Evolutionary conservation across 805 yeast species (phyloP).

Genomic region (Metschnikowia lunata): DNA sequence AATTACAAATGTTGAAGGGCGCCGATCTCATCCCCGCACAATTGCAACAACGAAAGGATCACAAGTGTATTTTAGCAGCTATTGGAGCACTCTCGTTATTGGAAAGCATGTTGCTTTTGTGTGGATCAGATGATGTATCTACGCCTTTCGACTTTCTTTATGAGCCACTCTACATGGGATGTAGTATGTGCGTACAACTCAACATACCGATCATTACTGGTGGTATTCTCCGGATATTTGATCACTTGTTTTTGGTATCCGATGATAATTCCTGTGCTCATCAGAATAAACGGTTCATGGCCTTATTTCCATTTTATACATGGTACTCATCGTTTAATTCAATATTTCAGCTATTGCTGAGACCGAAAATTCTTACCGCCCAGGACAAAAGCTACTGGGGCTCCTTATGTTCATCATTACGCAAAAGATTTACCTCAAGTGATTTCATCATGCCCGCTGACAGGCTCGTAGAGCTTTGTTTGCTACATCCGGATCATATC

Average conservation of each 20-base stretch:
- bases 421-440: conserved; percentile 25
- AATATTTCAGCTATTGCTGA: conserved; percentile 35
- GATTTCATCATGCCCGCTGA: conserved; percentile 42
- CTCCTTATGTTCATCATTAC: conserved; percentile 33
- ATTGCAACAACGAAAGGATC: neutral
- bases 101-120: conserved; percentile 22
- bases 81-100: conserved; percentile 38
- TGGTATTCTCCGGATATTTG: conserved; percentile 37
- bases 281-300: conserved; percentile 13
- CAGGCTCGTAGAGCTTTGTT: conserved; percentile 38
- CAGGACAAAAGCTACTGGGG: conserved; percentile 31
- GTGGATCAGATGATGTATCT: conserved; percentile 3
- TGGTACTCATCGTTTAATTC: conserved; percentile 41
- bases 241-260: conserved; percentile 34
- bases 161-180: conserved; percentile 29
- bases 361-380: conserved; percentile 21
- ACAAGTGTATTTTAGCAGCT: conserved; percentile 4
- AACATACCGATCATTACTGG: conserved; percentile 37
- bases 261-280: conserved; percentile 11
- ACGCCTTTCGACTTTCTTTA: conserved; percentile 12
- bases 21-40: conserved; percentile 5
- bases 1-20: conserved; percentile 15
- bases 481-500: conserved; percentile 33
- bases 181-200: conserved; percentile 27
- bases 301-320: conserved; percentile 33